These are phyloP conservation scores for Phialophora macrospora DNA, from an alignment of 2,329 filamentous ascomycete genomes.

Conservation along the genomic window DNA sequence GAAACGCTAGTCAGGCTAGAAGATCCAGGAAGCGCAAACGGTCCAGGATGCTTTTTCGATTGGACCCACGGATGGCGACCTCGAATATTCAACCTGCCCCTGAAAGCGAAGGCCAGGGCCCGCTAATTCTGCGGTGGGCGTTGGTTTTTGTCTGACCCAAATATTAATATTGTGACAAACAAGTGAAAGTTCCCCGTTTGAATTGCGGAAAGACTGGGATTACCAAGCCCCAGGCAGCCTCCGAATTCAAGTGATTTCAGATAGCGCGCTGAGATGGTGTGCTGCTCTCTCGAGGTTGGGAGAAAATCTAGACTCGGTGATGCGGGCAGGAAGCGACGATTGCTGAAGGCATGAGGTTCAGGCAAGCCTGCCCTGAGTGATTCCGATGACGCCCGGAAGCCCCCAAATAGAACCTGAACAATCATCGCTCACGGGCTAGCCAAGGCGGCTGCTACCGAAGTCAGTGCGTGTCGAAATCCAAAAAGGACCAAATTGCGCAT, in stretches of 20 bases:
- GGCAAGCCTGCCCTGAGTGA: neutral
- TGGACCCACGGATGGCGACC: constrained; percentile 4
- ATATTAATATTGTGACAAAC: neutral
- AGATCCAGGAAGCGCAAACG: constrained; percentile 17
- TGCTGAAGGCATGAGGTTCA: neutral
- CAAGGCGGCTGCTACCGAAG: constrained; percentile 13
- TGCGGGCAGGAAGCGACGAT: too few species aligned
- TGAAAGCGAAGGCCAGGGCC: neutral
- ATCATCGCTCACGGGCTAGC: neutral
- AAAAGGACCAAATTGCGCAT: neutral
- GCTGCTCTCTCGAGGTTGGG: neutral
- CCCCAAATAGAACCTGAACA: neutral
- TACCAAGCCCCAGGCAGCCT: constrained; percentile 3
- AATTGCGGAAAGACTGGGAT: neutral
- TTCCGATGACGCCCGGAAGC: neutral
- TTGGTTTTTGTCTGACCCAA: neutral
- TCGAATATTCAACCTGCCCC: neutral
- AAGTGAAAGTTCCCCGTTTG: neutral
- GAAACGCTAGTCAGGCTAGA: constrained; percentile 6
- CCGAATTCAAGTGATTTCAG: neutral
- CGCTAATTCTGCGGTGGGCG: neutral
- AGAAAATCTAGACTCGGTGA: neutral
- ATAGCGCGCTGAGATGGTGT: neutral
- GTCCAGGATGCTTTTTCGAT: constrained; percentile 14
- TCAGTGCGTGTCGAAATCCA: neutral